Percentiles rank a stretch among this genome's conserved stretches.
Conservation (phyloP, 139 green algal genomes). For the Chlorella sp. region DNA sequence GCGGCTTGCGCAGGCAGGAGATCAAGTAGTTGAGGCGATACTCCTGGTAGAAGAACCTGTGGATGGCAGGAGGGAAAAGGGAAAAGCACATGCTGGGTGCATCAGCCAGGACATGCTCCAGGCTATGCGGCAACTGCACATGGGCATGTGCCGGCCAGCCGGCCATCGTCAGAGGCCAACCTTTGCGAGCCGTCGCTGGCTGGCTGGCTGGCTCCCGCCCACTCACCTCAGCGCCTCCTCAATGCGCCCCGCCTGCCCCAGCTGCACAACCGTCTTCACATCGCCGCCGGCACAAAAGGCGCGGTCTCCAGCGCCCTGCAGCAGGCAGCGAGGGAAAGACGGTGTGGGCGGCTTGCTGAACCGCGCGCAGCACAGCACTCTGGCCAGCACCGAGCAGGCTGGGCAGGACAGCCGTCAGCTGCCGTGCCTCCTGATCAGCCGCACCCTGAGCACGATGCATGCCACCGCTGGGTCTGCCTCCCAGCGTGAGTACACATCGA, state of each 20-base stretch:
- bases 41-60: conserved; percentile 51
- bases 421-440: background rate
- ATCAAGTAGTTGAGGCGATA: conserved; percentile 67
- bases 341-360: no score
- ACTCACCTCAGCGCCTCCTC: conserved; percentile 50
- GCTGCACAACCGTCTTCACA: conserved; percentile 76
- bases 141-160: no score
- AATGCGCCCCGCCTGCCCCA: conserved; percentile 23
- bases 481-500: background rate
- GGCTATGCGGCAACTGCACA: no score
- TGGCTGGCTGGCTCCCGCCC: no score
- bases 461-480: conserved; percentile 1
- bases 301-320: conserved; percentile 43
- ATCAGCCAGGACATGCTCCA: no score
- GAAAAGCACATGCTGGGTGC: no score
- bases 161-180: no score
- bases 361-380: no score
- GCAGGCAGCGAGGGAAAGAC: background rate
- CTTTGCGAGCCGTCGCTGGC: no score
- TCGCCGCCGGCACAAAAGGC: conserved; percentile 91
- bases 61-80: no score
- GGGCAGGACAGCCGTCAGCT: no score
- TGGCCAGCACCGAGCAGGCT: no score
- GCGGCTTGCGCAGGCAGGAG: conserved; percentile 61
- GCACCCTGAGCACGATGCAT: conserved; percentile 24